Base-by-base conservation (phyloP, 225 moss, liverwort and hornwort species). In the Anthoceros angustus region DNA sequence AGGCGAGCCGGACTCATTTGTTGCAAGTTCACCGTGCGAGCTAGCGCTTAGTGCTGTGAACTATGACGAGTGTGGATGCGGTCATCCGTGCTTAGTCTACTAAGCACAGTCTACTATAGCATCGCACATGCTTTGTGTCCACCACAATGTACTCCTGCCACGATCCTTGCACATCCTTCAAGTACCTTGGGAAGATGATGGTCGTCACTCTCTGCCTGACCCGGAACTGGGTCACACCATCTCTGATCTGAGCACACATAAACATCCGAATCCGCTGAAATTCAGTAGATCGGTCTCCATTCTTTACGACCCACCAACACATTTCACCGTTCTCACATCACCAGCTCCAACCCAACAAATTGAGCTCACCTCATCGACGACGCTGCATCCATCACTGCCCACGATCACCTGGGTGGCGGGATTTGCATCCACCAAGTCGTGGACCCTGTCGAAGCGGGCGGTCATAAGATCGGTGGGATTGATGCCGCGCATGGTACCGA, bases 161-260 rank as follows among this genome's bases (percentile, higher is more conserved):
- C 5, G 49, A 50, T 50, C 49, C 49, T 20, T 50, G 49, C 49
- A 20, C 49, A 50, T 50, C 49, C 49, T 50, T 50, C 49, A 50
- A 50, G 49, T 50, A 50, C 49, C 49, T 50, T 11, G 49, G 49
- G 49, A 50, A 50, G 49, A 50, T 50, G 15, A 50, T 50, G 20
- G 49, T 14, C 15, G 49, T 50, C 7, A 50, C 49, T 50, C 49
- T 50, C 49, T 50, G 49, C 49, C 49, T 20, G 5, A 50, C 49
- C 49, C 5, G 4, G 49, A 50, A 50, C 49, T 50, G 8, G 16
- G 49, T 50, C 49, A 50, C 49, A 14, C 49, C 49, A 14, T 50
- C 49, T 50, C 49, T 20, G 20, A 50, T 20, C 49, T 50, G 49
- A 20, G 16, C 49, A 45, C 49, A 50, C 5, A 7, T 5, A 50